Conservation (phyloP, 2,329 filamentous ascomycete genomes). For the Ophiocordyceps camponoti-rufipedis region DNA sequence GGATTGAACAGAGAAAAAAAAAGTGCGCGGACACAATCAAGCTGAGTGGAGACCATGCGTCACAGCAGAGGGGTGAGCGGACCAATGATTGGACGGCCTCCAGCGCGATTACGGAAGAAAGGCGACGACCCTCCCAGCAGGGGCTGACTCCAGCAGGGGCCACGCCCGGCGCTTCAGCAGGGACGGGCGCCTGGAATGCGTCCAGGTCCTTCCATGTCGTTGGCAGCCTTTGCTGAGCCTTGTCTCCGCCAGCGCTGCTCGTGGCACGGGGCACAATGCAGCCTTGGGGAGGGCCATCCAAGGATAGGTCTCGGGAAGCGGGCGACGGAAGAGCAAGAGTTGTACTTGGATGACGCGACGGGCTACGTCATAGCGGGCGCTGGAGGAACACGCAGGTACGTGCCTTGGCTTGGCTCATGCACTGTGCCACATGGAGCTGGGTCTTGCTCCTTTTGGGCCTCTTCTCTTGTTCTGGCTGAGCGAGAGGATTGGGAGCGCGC, state of each 20-base stretch:
- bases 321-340: too few relatives aligned
- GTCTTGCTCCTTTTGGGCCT: not conserved
- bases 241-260: too few relatives aligned
- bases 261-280: too few relatives aligned
- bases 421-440: not conserved
- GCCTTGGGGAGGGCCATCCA: too few relatives aligned
- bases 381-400: not conserved
- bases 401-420: not conserved
- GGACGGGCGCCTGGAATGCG: too few relatives aligned
- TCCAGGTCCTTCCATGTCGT: too few relatives aligned
- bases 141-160: too few relatives aligned
- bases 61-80: not conserved
- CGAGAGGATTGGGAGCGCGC: not conserved
- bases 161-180: too few relatives aligned
- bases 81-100: not conserved
- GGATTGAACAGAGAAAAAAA: not conserved
- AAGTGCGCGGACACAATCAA: not conserved
- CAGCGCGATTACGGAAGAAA: not conserved
- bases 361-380: constrained; percentile 1
- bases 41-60: not conserved
- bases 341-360: not conserved
- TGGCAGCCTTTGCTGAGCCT: too few relatives aligned
- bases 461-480: not conserved
- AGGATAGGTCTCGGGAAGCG: too few relatives aligned
- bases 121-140: not conserved